Conservation (phyloP, 768 basidiomycete genomes). For the Lactarius vividus region DNA sequence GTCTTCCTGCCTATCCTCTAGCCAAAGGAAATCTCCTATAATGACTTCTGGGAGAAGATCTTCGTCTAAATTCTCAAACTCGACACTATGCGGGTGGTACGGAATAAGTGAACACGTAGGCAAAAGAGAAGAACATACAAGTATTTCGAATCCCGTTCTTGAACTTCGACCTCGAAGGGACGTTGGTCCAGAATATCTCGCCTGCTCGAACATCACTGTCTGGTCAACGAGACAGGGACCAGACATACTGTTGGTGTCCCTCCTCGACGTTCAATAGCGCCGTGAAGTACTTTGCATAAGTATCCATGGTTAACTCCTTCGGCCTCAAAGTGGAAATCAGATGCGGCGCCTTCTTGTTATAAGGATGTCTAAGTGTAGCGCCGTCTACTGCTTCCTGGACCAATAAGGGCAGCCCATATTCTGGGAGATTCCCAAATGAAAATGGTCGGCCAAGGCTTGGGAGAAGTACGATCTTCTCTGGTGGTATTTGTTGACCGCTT, state of each 20-base stretch:
- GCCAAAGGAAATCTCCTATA: slow-evolving; percentile 14
- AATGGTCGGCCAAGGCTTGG: neutral
- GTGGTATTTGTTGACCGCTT: slow-evolving; percentile 2
- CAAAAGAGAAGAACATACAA: neutral
- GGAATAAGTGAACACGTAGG: neutral
- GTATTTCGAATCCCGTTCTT: neutral
- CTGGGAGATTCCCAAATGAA: neutral
- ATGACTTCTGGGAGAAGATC: slow-evolving; percentile 17
- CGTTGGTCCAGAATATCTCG: slow-evolving; percentile 8
- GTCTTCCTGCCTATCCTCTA: slow-evolving; percentile 19
- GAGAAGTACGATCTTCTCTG: neutral
- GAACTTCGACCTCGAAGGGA: slow-evolving; percentile 1
- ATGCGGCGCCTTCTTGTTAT: neutral
- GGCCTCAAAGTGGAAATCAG: neutral
- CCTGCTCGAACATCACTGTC: slow-evolving; percentile 35
- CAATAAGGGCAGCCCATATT: slow-evolving; percentile 1
- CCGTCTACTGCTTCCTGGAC: neutral
- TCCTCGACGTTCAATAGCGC: slow-evolving; percentile 26
- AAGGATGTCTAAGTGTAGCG: neutral
- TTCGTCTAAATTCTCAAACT: slow-evolving; percentile 16
- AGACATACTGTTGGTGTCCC: slow-evolving; percentile 49
- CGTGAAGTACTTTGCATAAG: slow-evolving; percentile 8
- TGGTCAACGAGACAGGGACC: slow-evolving; percentile 3
- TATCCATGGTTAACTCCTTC: neutral
- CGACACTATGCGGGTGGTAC: neutral